Base-by-base conservation (phyloP, 2,329 filamentous ascomycete genomes). In the Colletotrichum limetticola region DNA sequence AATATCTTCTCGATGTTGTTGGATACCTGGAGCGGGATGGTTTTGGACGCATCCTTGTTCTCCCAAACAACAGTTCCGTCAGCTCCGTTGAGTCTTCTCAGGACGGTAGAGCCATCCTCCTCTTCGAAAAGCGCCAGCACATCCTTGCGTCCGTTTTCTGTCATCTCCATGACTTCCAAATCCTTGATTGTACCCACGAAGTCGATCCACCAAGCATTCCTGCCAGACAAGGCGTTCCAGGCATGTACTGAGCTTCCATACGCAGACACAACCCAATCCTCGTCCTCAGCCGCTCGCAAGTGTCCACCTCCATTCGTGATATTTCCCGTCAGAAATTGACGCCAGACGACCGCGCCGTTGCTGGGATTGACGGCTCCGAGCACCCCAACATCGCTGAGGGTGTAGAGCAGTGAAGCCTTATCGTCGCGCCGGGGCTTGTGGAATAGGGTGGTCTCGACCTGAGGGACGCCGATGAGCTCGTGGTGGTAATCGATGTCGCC, bases 401-500 rank as follows among this genome's bases (percentile, higher is more conserved):
- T 97, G 82, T 98, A 99, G 65, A 99, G 88, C 49, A 99, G 88
- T 66, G 94, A 96, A 46, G 95, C 95, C 82, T 94, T 95, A 75
- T 96, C 95, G 77, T 92, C 90, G 75, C 90, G 88, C 78, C 93
- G 89, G 52, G 97, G 96, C 77, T 92, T 93, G 85, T 98, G 95
- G 90, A 98, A 98, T 89, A 98, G 97, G 77, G 96, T 98, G 74
- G 94, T 94, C 75, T 94, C 91, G 81, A 90, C 87, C 81, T 93
- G 93, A 67, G 97, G 95, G 49, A 94, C 85, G 79, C 97, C 97
- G 79, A 99, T 86, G 61, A 98, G 91, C 76, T 94, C 91, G 85
- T 97, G 92, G 84, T 98, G 96, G 85, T 95, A 98, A 84, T 99
- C 97, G 82, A 97, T 90, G 78, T 94, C 90, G 85, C 92, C 95